These are phyloP conservation scores for Umbellularia californica DNA, from an alignment of 164 flowering plant genomes.

Conservation along the genomic window DNA sequence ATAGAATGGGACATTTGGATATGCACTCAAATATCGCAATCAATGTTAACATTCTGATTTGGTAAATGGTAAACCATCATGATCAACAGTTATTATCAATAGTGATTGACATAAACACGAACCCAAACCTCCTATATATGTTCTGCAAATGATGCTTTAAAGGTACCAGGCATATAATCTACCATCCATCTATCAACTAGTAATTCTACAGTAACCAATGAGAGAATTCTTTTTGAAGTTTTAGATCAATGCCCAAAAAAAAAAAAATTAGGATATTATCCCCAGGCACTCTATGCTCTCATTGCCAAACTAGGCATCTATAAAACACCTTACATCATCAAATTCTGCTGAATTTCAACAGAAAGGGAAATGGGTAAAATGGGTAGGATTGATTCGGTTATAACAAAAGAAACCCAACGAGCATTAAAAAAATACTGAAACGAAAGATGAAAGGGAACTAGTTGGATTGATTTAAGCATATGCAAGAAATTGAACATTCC, in stretches of 20 bases:
- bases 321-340: slow-evolving; percentile 5
- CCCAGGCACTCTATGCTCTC: background rate
- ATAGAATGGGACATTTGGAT: too few species aligned
- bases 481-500: background rate
- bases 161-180: slow-evolving; percentile 68
- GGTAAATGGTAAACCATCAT: too few species aligned
- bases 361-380: background rate
- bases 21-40: too few species aligned
- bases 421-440: background rate
- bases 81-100: too few species aligned
- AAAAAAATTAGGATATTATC: background rate
- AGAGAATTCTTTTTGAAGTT: background rate
- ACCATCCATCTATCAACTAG: slow-evolving; percentile 26
- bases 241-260: background rate
- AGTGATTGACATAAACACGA: too few species aligned
- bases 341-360: slow-evolving; percentile 16
- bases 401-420: background rate
- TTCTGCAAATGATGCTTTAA: too few species aligned
- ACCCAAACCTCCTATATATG: too few species aligned
- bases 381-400: too few species aligned
- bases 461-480: background rate
- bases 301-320: slow-evolving; percentile 2
- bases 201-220: slow-evolving; percentile 1
- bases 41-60: too few species aligned
- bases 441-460: background rate